Evolutionary conservation across 225 moss, liverwort and hornwort species (phyloP), one percentile per base, ranked within the genome.

Genomic region (Bryum argenteum): DNA sequence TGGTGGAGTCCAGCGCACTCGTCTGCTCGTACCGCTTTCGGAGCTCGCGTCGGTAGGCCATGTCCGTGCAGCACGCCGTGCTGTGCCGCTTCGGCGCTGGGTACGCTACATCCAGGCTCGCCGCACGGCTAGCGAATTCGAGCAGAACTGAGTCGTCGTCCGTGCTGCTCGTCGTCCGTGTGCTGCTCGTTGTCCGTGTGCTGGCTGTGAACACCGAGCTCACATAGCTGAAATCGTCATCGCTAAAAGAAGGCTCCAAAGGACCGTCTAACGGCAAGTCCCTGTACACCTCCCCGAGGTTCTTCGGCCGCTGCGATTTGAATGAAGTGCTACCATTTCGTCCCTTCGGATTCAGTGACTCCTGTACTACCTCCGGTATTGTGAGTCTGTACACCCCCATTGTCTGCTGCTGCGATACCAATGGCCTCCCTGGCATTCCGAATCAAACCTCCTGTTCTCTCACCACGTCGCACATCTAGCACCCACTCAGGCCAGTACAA

Each of bases 31-130:
- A 15, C 16, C 48, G 17, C 48, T 71, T 77, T n/a, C 71, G 80
- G 16, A 71, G 74, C 71, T 78, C 78, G 47, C 81, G 78, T 8
- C 81, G 74, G 12, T 64, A 62, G 20, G 78, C 78, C 20, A 78
- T 59, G 65, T 78, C 75, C 8, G 75, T 67, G 68, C 72, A 84
- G 64, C 78, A 40, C 26, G 72, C 84, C 1, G 67, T 75, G 69
- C 78, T 81, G 71, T 81, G 81, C 10, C 84, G 75, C 45, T 68
- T 75, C 7, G 71, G 80, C 11, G 40, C 63, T 52, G 38, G 52
- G 45, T 58, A n/a, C n/a, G n/a, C n/a, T n/a, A n/a, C 70, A 54
- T 19, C 23, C 16, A 67, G 20, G 20, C n/a, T 42, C 40, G 28
- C 45, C 4, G 53, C 52, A 37, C 63, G 67, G 5, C 55, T 47